Base-by-base conservation (phyloP, 306 rosid species). In the Calophaca sinica region DNA sequence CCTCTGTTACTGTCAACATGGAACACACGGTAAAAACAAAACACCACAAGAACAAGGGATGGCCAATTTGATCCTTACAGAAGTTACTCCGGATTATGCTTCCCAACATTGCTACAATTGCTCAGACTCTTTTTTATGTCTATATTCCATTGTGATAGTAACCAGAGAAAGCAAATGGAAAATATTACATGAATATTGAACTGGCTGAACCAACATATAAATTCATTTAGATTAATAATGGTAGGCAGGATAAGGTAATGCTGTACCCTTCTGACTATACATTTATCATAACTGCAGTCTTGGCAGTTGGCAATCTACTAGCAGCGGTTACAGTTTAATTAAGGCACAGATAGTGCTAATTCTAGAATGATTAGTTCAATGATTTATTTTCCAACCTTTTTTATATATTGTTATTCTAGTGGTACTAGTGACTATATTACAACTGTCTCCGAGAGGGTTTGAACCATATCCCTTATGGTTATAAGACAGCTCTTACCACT, bases 41-140 rank as follows among this genome's bases (percentile, higher is more conserved):
- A 85, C 93, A 84, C 62, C 80, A 70, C 50, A 70, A 73, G 83
- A 89, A 83, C 93, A 86, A 85, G 90, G 83, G 74, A 88, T 89
- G 97, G 93, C 88, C 87, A 71, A 68, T 63, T 70, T 86, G 91
- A 91, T 88, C 79, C 60, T 85, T 76, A 68, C 82, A 52, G 70
- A 75, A 87, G 79, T 82, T 76, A 80, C 79, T 81, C 78, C 77
- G 85, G 96, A 90, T 92, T 88, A 76, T 91, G 91, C 88, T 81
- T 69, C 97, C 97, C 67, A 42, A 81, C 80, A 72, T 88, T 61
- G 82, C 75, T 81, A 87, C 96, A 89, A 74, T 65, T 73, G 70
- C 59, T 78, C 77, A 59, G 84, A 68, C 72, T 61, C 67, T 78
- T 58, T 26, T 33, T 82, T 80, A 33, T 78, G 83, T 33, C 85